Evolutionary conservation across 306 rosid genomes (phyloP), one percentile per base, ranked within the genome.

Genomic region (Vigna reflexopilosa): DNA sequence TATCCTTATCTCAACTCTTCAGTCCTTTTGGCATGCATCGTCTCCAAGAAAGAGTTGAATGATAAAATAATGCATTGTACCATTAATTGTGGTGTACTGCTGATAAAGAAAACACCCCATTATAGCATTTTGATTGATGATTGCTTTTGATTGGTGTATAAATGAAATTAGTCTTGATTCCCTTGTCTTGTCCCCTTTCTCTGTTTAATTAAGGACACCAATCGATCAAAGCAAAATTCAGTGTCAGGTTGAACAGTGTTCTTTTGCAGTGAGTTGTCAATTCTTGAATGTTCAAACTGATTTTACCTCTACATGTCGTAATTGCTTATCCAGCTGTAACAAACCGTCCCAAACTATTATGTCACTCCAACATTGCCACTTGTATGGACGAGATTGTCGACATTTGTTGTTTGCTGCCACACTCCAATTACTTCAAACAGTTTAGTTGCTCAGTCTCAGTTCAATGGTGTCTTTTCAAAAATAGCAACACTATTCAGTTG

Each of bases 261-360:
- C 17, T 42, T 57, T 73, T 73, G 45, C 75, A 42, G 67, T 40
- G 81, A 44, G 1, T 12, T 64, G 80, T 54, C 80, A 76, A 20
- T 45, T 44, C 50, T 11, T 12, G 34, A 17, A 22, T 9, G 32
- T 47, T 15, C 22, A 22, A 66, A 8, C 52, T 48, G 34, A 32
- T 63, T 64, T 32, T 32, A 62, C 47, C 47, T 62, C 76, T 34
- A 19, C 65, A 54, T 12, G 17, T 22, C 10, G 64, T 20, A 72
- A 72, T 20, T 72, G 77, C 49, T 20, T 19, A 16, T 20, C 7
- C 51, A 72, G 65, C 51, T 73, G 67, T 73, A 38, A 17, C 66
- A 0, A 72, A 22, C 16, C 1, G 6, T 61, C 45, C 24, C 67
- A 73, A 45, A 73, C 19, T 15, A 16, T 16, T 16, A 5, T 58